Percentiles rank a stretch among this genome's conserved stretches.
These are phyloP conservation scores for Theileria equi DNA, from an alignment of 169 alveolate genomes.

Conservation along the genomic window DNA sequence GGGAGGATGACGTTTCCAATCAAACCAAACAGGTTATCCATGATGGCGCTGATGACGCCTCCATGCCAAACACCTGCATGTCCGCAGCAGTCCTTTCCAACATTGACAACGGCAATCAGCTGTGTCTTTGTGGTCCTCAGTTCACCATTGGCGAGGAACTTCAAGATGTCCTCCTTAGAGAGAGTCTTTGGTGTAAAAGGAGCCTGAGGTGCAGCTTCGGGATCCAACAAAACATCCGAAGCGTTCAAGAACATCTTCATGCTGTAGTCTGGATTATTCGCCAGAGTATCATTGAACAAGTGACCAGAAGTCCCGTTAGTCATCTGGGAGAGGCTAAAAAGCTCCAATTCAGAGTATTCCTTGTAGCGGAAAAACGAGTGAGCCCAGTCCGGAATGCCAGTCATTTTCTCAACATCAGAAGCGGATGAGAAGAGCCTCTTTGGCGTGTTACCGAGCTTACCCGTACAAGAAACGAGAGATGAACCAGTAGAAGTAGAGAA, in stretches of 20 bases:
- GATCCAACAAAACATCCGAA: not conserved
- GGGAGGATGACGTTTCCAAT: conserved; percentile 38
- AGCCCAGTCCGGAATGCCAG: conserved; percentile 26
- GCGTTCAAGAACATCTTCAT: conserved; percentile 45
- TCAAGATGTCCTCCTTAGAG: conserved; percentile 13
- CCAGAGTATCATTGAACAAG: conserved; percentile 49
- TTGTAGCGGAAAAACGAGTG: conserved; percentile 26
- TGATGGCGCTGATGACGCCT: conserved; percentile 62
- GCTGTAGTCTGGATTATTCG: conserved; percentile 25
- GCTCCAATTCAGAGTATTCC: conserved; percentile 22
- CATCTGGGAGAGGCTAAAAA: conserved; percentile 4
- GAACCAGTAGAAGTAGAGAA: no score
- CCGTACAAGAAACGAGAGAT: no score
- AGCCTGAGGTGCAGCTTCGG: conserved; percentile 6
- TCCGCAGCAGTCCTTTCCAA: conserved; percentile 61
- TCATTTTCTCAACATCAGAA: not conserved
- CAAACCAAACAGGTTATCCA: conserved; percentile 60
- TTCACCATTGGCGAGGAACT: conserved; percentile 10
- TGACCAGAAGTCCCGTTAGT: conserved; percentile 59
- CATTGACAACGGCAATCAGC: conserved; percentile 38
- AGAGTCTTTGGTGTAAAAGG: not conserved
- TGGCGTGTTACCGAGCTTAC: no score
- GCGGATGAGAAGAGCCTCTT: no score
- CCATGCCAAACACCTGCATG: conserved; percentile 69
- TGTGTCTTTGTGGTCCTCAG: conserved; percentile 30